Base-by-base conservation (phyloP, 2,329 filamentous ascomycete genomes). In the Sporothrix pallida region DNA sequence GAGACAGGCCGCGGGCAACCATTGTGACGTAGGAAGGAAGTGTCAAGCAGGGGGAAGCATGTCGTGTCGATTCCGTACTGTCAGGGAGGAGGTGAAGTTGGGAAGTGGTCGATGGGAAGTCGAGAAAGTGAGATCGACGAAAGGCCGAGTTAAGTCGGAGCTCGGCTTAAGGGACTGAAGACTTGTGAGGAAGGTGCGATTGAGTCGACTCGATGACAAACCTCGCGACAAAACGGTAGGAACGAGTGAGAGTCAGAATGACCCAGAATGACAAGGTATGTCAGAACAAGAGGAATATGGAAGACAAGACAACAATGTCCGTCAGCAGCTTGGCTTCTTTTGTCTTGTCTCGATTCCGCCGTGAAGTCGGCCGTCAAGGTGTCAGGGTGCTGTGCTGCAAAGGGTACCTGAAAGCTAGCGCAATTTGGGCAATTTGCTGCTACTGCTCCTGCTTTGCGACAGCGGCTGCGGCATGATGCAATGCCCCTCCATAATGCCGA, bases 391-490 rank as follows among this genome's bases (percentile, higher is more conserved):
- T 26, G 23, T 26, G 23, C 23, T 26, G 23, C 46, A 48, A 48
- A 48, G 15, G 46, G 15, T 3, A 31, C 60, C 37, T 46, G 9
- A 17, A 5, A 46, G 37, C 31, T 65, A 65, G 60, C 60, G 60
- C 60, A 10, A 20, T 37, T 56, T 23, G 20, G 10, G 54, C 54
- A 8, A 44, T 46, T 23, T 26, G 10, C 46, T 37, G 52, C 31
- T 37, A 5, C 31, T 37, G 2, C 31, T 37, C 2, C 7, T 37
- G 7, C 31, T 31, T 60, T 44, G 54, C 54, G 20, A 46, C 26
- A 52, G 46, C 65, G 44, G 63, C 65, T 71, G 52, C 69, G 31
- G 56, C 74, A 75, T 75, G 74, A 75, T 75, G 74, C 74, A 75
- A 75, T 75, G 74, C 69, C 62, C 74, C 74, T 58, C 72, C 23